These are phyloP conservation scores for Jacaranda mimosifolia DNA, from an alignment of 257 asterid species.

Conservation along the genomic window DNA sequence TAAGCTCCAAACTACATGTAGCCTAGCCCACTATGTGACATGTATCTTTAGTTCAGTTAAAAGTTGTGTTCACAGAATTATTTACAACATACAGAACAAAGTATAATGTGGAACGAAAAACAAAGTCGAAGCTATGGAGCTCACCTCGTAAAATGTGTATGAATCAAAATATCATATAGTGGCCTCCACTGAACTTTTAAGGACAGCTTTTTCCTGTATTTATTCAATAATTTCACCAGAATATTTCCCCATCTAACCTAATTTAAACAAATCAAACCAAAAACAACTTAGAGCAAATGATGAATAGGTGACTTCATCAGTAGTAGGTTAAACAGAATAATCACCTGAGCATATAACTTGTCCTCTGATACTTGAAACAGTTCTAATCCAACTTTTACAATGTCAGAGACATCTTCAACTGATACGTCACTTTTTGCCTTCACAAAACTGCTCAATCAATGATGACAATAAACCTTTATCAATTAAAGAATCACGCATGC, in stretches of 20 bases:
- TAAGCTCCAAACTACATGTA: slow-evolving; percentile 10
- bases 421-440: slow-evolving; percentile 89
- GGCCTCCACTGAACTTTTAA: slow-evolving; percentile 91
- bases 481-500: slow-evolving; percentile 33
- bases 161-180: slow-evolving; percentile 76
- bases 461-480: slow-evolving; percentile 35
- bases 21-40: not conserved
- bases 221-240: slow-evolving; percentile 82
- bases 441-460: slow-evolving; percentile 67
- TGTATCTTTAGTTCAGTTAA: slow-evolving; percentile 13
- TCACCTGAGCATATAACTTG: slow-evolving; percentile 89
- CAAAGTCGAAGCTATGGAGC: slow-evolving; percentile 16
- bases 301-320: slow-evolving; percentile 28
- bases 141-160: slow-evolving; percentile 90
- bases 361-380: slow-evolving; percentile 72
- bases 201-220: slow-evolving; percentile 80
- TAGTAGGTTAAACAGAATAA: slow-evolving; percentile 33
- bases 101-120: slow-evolving; percentile 20
- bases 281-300: slow-evolving; percentile 37
- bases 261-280: slow-evolving; percentile 44
- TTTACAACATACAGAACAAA: slow-evolving; percentile 32
- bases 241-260: slow-evolving; percentile 98
- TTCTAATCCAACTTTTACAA: slow-evolving; percentile 76
- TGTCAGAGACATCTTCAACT: slow-evolving; percentile 76
- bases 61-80: slow-evolving; percentile 14